Evolutionary conservation across 371 early-diverging fungal genomes (phyloP).

Genomic region (Umbelopsis sp.): DNA sequence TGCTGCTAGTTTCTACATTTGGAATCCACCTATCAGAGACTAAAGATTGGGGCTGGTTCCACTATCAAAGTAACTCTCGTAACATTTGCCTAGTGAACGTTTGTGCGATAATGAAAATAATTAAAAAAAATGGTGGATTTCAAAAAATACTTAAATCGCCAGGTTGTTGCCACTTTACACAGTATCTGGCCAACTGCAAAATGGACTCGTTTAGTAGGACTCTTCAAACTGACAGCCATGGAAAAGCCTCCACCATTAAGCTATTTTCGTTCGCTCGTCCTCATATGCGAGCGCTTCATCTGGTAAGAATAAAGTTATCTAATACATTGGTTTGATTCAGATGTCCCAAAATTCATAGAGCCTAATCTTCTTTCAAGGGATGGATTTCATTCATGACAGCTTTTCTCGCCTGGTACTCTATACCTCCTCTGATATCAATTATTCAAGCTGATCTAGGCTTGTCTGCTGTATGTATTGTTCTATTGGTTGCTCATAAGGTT

Average conservation of each 20-base stretch:
- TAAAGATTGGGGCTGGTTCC: background rate
- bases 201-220: slow-evolving; percentile 24
- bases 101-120: too few relatives aligned
- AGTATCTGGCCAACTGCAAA: background rate
- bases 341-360: too few relatives aligned
- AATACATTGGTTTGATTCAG: too few relatives aligned
- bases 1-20: background rate
- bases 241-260: slow-evolving; percentile 31
- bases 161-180: background rate
- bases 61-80: too few relatives aligned
- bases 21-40: background rate
- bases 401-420: slow-evolving; percentile 65
- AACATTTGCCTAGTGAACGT: too few relatives aligned
- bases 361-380: slow-evolving; percentile 24
- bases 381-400: slow-evolving; percentile 41
- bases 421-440: slow-evolving; percentile 51
- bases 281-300: slow-evolving; percentile 30
- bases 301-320: slow-evolving; percentile 19
- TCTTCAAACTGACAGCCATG: slow-evolving; percentile 26
- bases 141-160: background rate
- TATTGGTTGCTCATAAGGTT: background rate
- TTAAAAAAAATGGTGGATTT: too few relatives aligned
- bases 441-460: slow-evolving; percentile 27
- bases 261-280: slow-evolving; percentile 23
- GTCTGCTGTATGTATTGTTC: background rate